Percentiles rank a stretch among this genome's conserved stretches.
Conservation (phyloP, 345 rosid species). For the Eucalyptus erythrocorys region DNA sequence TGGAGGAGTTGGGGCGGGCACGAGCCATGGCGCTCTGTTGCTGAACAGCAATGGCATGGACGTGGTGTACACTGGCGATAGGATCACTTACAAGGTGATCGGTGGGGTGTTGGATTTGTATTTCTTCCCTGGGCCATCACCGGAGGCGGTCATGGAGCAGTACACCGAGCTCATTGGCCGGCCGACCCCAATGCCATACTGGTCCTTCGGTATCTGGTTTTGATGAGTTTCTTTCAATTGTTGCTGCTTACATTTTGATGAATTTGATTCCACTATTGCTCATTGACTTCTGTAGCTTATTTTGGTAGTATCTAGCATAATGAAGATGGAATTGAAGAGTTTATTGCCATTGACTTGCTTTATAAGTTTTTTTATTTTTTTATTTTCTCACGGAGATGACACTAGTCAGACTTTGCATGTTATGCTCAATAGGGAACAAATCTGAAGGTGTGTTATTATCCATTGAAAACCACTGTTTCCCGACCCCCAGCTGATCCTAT, state of each 20-base stretch:
- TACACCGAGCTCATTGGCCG: conserved; percentile 56
- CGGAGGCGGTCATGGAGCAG: conserved; percentile 45
- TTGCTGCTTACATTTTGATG: not conserved
- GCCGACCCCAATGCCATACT: conserved; percentile 74
- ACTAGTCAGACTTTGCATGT: not conserved
- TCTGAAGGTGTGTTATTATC: not conserved
- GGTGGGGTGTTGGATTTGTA: conserved; percentile 64
- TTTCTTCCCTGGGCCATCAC: conserved; percentile 41
- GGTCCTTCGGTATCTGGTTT: conserved; percentile 51
- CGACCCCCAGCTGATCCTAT: not conserved
- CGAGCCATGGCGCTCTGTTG: conserved; percentile 48
- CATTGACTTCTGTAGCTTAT: not conserved
- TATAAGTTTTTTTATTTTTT: not conserved
- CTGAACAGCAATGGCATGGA: conserved; percentile 80
- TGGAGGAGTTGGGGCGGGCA: conserved; percentile 15
- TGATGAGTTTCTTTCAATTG: not conserved
- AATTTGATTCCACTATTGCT: not conserved
- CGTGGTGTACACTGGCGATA: conserved; percentile 31
- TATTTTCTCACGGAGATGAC: not conserved
- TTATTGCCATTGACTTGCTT: not conserved
- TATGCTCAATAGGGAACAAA: not conserved
- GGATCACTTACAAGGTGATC: conserved; percentile 48
- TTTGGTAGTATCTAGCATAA: not conserved
- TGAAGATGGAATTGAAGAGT: not conserved
- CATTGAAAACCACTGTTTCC: not conserved